Base-by-base conservation (phyloP, 78 protist genomes). In the Dictyostelium purpureum region DNA sequence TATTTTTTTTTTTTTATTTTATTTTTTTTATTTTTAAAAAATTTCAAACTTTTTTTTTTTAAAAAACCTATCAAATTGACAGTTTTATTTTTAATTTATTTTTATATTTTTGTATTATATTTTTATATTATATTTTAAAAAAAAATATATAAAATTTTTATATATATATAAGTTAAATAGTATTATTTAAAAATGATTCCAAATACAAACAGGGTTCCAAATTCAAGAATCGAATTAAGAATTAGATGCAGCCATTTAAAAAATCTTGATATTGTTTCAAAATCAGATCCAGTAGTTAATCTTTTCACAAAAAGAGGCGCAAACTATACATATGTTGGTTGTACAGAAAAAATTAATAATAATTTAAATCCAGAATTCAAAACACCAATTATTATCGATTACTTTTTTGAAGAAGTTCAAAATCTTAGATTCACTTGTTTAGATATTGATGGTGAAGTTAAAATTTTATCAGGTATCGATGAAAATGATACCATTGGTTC, bases 311-410 rank as follows among this genome's bases (percentile, higher is more conserved):
- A 21, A 49, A n/a, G n/a, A 7, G 3, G 38, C 37, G 5, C n/a
- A 40, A 47, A 24, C 33, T 4, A 5, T 63, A 63, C 26, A 26
- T 80, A 40, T 57, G 12, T 61, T 28, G 89, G 89, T 21, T 21
- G 19, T 43, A 81, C 89, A 24, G 89, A 81, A 66, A 81, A 81
- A 40, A 81, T 81, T 19, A 81, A 81, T 12, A 81, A 81, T 40
- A 69, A 81, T 54, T 18, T 51, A 47, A 37, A 49, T 16, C 89
- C 89, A 69, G 49, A 14, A 35, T 81, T 81, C 37, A 28, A 18
- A 38, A 65, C 31, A 10, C 12, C 79, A 19, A 31, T 81, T 47
- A 38, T 35, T 11, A 26, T 81, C 1, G 79, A 66, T 38, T 81
- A 81, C 16, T 42, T 28, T 38, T 81, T 81, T 40, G 89, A 81